These are phyloP conservation scores for Graphilbum ipis-grandicollis DNA, from an alignment of 2,329 filamentous ascomycete species.

Conservation along the genomic window DNA sequence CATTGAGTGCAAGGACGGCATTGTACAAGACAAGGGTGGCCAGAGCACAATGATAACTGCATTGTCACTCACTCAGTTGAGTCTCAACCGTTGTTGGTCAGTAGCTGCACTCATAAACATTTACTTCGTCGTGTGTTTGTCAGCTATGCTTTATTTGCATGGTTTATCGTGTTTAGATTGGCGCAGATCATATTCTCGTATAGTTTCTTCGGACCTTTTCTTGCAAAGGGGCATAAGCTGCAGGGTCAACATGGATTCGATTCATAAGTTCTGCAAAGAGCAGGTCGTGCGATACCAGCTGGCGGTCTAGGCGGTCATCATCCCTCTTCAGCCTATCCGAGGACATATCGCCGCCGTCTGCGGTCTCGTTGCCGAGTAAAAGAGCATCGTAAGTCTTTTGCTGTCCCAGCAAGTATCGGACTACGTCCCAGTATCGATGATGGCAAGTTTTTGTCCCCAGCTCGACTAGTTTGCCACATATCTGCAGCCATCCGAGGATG, in stretches of 20 bases:
- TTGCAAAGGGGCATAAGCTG: not conserved
- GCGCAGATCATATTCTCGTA: too few relatives aligned
- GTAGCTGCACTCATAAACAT: too few relatives aligned
- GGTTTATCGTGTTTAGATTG: too few relatives aligned
- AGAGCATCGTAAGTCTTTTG: conserved; percentile 5
- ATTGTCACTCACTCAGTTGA: too few relatives aligned
- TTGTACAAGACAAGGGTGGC: too few relatives aligned
- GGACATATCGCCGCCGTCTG: too few relatives aligned
- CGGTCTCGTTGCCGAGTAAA: not conserved
- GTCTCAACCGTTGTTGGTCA: too few relatives aligned
- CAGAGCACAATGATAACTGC: too few relatives aligned
- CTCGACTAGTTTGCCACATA: conserved; percentile 16
- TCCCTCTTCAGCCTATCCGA: not conserved
- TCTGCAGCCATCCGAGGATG: conserved; percentile 17
- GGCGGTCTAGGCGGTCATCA: not conserved
- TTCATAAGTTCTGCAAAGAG: conserved; percentile 5
- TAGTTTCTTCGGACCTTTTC: not conserved
- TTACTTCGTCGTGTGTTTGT: too few relatives aligned
- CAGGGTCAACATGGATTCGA: not conserved
- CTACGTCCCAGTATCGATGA: conserved; percentile 3
- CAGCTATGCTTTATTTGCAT: too few relatives aligned
- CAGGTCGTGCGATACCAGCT: not conserved
- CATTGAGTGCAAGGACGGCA: too few relatives aligned
- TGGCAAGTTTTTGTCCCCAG: conserved; percentile 9
- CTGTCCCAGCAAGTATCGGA: conserved; percentile 6